Percentiles rank a stretch among this genome's conserved stretches.
These are phyloP conservation scores for Urostyla sp. DNA, from an alignment of 73 alveolate species.

Conservation along the genomic window DNA sequence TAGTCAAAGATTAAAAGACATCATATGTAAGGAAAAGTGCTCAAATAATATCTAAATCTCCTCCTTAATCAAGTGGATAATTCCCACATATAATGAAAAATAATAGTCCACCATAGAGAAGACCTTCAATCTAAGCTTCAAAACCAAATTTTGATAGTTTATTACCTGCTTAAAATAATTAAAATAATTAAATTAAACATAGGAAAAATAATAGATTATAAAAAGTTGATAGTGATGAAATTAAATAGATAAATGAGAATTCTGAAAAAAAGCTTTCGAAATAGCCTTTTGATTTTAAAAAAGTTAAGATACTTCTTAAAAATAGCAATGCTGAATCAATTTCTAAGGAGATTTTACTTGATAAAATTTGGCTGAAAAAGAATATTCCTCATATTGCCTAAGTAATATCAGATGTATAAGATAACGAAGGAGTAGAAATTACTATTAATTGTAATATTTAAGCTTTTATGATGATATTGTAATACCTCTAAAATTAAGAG, in stretches of 20 bases:
- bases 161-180: too few species aligned
- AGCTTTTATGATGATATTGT: conserved; percentile 21
- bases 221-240: background rate
- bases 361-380: conserved; percentile 10
- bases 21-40: background rate
- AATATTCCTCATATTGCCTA: conserved; percentile 29
- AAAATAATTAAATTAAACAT: background rate
- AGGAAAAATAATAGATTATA: conserved; percentile 1
- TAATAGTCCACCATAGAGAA: background rate
- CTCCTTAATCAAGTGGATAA: background rate
- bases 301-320: conserved; percentile 9
- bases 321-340: background rate
- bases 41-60: background rate
- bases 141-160: too few species aligned
- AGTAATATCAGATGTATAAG: conserved; percentile 25
- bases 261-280: background rate
- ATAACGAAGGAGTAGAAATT: conserved; percentile 42
- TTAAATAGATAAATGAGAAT: background rate
- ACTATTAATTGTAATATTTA: conserved; percentile 37
- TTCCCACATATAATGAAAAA: background rate
- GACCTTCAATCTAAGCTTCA: background rate
- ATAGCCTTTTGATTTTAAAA: background rate
- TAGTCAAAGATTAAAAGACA: background rate
- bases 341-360: background rate
- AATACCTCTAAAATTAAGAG: background rate